These are phyloP conservation scores for Haberlea rhodopensis DNA, from an alignment of 257 asterid species.

Conservation along the genomic window DNA sequence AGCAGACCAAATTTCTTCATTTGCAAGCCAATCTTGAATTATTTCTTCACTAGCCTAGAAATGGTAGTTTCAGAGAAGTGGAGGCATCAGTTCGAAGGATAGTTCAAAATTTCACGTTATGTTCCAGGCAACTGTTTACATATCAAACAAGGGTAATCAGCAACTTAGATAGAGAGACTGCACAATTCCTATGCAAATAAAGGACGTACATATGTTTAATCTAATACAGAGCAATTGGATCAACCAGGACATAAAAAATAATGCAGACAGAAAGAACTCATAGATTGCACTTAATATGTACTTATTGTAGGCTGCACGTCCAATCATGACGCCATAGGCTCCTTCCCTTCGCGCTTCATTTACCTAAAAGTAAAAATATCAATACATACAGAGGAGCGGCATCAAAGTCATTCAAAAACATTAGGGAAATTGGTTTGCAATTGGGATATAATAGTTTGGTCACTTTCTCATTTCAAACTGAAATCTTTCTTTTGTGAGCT, in stretches of 20 bases:
- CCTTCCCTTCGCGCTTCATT: constrained; percentile 79
- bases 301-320: constrained; percentile 85
- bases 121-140: background rate
- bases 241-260: background rate
- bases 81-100: too few relatives aligned
- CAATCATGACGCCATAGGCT: constrained; percentile 94
- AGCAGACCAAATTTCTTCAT: background rate
- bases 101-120: background rate
- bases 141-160: background rate
- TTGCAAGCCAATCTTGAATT: background rate
- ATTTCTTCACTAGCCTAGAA: background rate
- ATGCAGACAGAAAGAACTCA: background rate
- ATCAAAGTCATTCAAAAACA: background rate
- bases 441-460: background rate
- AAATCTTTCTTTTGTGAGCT: background rate
- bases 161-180: background rate
- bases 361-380: constrained; percentile 40
- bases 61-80: background rate
- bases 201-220: background rate
- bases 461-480: constrained; percentile 2
- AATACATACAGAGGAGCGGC: constrained; percentile 12
- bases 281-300: constrained; percentile 30
- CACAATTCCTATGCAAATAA: background rate
- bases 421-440: background rate
- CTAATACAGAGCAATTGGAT: background rate